These are phyloP conservation scores for Globisporangium cylindrosporum DNA, from an alignment of 352 stramenopile species.

Conservation along the genomic window DNA sequence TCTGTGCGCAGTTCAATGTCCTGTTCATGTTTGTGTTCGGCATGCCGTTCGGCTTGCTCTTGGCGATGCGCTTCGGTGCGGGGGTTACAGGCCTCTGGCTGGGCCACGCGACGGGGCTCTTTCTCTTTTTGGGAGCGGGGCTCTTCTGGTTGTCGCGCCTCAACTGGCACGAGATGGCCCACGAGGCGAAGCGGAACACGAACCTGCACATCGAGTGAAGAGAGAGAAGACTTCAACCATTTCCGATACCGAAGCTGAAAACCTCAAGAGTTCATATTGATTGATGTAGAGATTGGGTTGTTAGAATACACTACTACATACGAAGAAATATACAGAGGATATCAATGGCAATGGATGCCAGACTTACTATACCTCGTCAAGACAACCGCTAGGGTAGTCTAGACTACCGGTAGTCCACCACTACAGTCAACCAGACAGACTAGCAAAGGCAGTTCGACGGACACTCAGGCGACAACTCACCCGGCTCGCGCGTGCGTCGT, in stretches of 20 bases:
- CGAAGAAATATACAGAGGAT: background rate
- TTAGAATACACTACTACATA: constrained; percentile 7
- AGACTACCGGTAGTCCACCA: background rate
- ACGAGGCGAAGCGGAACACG: constrained; percentile 18
- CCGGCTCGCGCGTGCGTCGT: constrained; percentile 45
- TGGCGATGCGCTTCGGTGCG: constrained; percentile 16
- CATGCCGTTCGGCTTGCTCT: constrained; percentile 19
- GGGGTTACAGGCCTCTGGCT: constrained; percentile 28
- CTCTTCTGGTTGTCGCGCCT: constrained; percentile 21
- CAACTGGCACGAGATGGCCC: constrained; percentile 12
- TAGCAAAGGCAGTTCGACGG: constrained; percentile 18
- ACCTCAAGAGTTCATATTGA: background rate
- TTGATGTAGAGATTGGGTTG: background rate
- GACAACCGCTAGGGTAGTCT: background rate
- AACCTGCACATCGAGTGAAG: constrained; percentile 5
- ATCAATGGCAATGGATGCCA: background rate
- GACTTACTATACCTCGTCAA: background rate
- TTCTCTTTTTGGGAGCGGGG: constrained; percentile 14
- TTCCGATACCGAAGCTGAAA: background rate
- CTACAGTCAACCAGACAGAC: background rate
- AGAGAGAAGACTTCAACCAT: background rate
- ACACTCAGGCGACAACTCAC: constrained; percentile 26
- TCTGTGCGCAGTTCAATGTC: constrained; percentile 22
- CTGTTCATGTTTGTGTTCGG: constrained; percentile 23
- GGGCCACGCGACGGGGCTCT: constrained; percentile 18